Evolutionary conservation across 2,329 filamentous ascomycete species (phyloP).

Genomic region (Epicoccum sorghinum): DNA sequence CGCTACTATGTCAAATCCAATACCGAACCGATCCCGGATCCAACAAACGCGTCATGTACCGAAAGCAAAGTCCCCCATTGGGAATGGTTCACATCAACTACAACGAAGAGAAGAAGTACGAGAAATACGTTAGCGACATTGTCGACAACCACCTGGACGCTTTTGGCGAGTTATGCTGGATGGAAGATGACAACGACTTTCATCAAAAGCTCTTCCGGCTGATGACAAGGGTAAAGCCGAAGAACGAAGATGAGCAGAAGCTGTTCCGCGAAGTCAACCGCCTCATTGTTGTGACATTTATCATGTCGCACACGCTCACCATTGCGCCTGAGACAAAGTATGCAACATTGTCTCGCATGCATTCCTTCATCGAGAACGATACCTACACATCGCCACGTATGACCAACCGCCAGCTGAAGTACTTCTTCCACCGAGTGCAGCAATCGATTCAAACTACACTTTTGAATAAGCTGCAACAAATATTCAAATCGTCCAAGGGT

Average conservation of each 20-base stretch:
- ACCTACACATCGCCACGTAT: slow-evolving; percentile 52
- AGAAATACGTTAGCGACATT: slow-evolving; percentile 53
- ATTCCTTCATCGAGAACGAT: slow-evolving; percentile 39
- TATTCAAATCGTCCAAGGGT: slow-evolving; percentile 52
- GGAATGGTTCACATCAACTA: slow-evolving; percentile 54
- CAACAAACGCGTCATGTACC: slow-evolving; percentile 33
- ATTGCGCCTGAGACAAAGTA: slow-evolving; percentile 50
- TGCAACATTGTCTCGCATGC: slow-evolving; percentile 47
- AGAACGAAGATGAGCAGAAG: slow-evolving; percentile 48
- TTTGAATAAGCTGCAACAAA: slow-evolving; percentile 55
- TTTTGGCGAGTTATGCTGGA: slow-evolving; percentile 52
- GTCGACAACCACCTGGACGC: slow-evolving; percentile 49
- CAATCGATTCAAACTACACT: slow-evolving; percentile 50
- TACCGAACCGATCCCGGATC: slow-evolving; percentile 49
- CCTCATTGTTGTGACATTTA: slow-evolving; percentile 56
- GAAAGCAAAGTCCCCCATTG: slow-evolving; percentile 54
- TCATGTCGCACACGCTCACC: slow-evolving; percentile 56
- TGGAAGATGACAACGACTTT: slow-evolving; percentile 54
- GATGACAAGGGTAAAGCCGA: slow-evolving; percentile 48
- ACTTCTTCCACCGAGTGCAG: slow-evolving; percentile 55
- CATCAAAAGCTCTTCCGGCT: slow-evolving; percentile 50
- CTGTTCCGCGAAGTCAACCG: slow-evolving; percentile 53
- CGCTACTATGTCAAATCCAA: slow-evolving; percentile 51
- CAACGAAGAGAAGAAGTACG: slow-evolving; percentile 52
- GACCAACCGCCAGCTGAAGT: slow-evolving; percentile 58